A percentile compares a stretch with the other conserved stretches of the same genome.
Conservation (phyloP, 306 rosid genomes). For the Citrullus colocynthis region DNA sequence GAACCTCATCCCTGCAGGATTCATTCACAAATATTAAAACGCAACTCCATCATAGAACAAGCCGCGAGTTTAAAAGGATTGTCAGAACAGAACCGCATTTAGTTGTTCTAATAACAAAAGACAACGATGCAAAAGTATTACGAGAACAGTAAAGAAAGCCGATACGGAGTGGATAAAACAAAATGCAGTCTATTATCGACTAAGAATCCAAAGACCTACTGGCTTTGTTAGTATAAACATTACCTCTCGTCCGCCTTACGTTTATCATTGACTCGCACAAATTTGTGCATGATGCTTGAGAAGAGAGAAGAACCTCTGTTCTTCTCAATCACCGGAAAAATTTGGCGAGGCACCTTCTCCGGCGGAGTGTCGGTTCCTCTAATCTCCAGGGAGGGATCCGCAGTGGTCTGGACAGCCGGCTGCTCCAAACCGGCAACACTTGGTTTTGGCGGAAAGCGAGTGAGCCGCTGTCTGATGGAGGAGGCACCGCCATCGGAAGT, state of each 20-base stretch:
- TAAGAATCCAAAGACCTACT: neutral
- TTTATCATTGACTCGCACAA: constrained; percentile 39
- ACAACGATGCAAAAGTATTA: neutral
- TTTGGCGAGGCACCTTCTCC: constrained; percentile 75
- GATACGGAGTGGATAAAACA: neutral
- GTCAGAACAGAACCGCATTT: neutral
- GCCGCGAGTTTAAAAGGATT: neutral
- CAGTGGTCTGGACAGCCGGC: neutral
- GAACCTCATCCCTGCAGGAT: constrained; percentile 34
- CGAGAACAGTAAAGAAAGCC: neutral
- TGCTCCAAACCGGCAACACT: constrained; percentile 8
- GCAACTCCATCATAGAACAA: neutral
- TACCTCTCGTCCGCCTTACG: constrained; percentile 35
- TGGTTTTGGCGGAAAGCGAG: constrained; percentile 14
- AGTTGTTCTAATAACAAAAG: neutral
- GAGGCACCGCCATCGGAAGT: constrained; percentile 15
- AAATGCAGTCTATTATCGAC: neutral
- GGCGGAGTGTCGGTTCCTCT: constrained; percentile 93
- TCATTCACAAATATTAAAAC: neutral
- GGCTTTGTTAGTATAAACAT: constrained; percentile 12
- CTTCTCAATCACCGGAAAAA: constrained; percentile 29
- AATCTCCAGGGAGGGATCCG: constrained; percentile 29
- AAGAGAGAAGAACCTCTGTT: constrained; percentile 34
- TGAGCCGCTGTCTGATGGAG: neutral
- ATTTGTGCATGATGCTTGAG: constrained; percentile 79